phyloP scores from a whole-genome alignment of 176 grass and related monocot genomes.

The Oropetium thomaeum region DNA sequence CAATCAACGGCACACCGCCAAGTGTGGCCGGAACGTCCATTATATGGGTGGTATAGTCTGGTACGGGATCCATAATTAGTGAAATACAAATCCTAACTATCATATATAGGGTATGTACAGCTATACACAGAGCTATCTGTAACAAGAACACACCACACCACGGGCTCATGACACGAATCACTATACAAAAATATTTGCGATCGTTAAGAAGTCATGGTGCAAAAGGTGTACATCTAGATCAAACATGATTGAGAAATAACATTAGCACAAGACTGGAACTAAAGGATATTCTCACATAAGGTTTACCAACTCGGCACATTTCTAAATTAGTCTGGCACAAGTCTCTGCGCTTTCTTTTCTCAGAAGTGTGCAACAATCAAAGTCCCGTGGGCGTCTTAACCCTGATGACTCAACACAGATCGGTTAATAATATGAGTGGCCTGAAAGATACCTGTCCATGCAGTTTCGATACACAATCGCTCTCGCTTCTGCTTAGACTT shows the following conservation, averaged over 20 bases:
- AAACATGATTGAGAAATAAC: background rate
- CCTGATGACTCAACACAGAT: constrained; percentile 37
- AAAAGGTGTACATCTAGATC: background rate
- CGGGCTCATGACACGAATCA: background rate
- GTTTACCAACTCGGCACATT: background rate
- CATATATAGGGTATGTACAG: no score
- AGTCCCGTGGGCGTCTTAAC: background rate
- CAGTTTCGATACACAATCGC: constrained; percentile 50
- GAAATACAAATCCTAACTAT: no score
- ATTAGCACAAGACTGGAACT: background rate
- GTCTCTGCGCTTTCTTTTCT: background rate
- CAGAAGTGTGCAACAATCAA: background rate
- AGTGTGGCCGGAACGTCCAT: no score
- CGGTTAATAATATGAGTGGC: constrained; percentile 50
- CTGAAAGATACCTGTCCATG: constrained; percentile 49
- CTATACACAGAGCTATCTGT: no score
- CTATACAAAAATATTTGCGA: background rate
- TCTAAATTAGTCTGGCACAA: background rate
- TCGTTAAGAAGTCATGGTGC: no score
- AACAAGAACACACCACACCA: no score
- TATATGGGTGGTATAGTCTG: no score
- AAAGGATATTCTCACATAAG: background rate
- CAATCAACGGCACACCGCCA: no score
- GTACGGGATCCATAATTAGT: no score
- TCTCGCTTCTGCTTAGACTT: constrained; percentile 55